phyloP scores from a whole-genome alignment of 805 yeast genomes.

The Yarrowia yakushimensis region DNA sequence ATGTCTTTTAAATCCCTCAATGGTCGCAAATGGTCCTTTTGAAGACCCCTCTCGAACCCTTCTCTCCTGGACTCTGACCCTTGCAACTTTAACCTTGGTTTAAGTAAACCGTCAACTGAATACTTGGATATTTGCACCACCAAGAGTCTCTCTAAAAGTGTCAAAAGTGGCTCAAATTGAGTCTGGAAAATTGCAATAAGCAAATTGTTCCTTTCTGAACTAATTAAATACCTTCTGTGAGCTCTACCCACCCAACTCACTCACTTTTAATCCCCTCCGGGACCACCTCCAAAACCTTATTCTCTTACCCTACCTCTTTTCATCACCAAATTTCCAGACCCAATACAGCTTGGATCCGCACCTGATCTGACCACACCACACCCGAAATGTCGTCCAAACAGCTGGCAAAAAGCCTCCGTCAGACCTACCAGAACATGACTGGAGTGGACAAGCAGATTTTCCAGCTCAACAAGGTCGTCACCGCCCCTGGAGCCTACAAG shows the following conservation, averaged over 20 bases:
- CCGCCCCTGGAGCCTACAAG: slow-evolving; percentile 35
- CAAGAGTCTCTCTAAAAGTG: too few relatives aligned
- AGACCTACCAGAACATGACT: slow-evolving; percentile 23
- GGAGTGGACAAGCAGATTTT: slow-evolving; percentile 30
- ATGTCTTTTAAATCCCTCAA: not conserved
- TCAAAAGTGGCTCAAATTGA: too few relatives aligned
- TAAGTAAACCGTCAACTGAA: too few relatives aligned
- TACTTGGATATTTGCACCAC: too few relatives aligned
- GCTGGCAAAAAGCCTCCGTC: slow-evolving; percentile 20
- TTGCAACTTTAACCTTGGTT: too few relatives aligned
- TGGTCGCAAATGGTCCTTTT: too few relatives aligned
- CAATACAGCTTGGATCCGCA: not conserved
- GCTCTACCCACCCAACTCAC: too few relatives aligned
- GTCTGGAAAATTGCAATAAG: too few relatives aligned
- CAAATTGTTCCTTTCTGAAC: too few relatives aligned
- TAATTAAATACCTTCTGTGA: too few relatives aligned
- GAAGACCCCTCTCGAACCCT: too few relatives aligned
- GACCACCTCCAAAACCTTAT: not conserved
- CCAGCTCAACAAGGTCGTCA: slow-evolving; percentile 32
- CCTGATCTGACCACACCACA: slow-evolving; percentile 11
- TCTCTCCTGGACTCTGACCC: too few relatives aligned
- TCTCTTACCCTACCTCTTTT: slow-evolving; percentile 16
- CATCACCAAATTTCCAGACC: slow-evolving; percentile 14
- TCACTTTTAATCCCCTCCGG: not conserved
- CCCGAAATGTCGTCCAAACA: slow-evolving; percentile 15